A percentile compares a stretch with the other conserved stretches of the same genome.
Conservation (phyloP, 2,329 filamentous ascomycete species). For the Hypoxylon sp. region DNA sequence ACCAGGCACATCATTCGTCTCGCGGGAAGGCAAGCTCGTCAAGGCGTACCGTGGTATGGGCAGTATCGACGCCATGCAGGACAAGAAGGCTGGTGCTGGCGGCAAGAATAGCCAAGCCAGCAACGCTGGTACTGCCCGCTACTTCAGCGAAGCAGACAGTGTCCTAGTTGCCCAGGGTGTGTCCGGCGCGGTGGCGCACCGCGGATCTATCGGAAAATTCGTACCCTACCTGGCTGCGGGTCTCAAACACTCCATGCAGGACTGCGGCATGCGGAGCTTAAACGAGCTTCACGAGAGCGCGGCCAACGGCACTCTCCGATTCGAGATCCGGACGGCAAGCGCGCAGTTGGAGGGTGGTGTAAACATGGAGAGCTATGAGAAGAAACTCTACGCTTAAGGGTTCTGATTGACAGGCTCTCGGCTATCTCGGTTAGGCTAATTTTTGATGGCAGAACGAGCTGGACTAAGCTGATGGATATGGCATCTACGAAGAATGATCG, state of each 20-base stretch:
- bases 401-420: background rate
- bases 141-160: conserved; percentile 97
- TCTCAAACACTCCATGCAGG: conserved; percentile 97
- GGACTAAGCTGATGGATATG: conserved; percentile 2
- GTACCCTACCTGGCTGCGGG: conserved; percentile 95
- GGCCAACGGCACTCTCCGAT: conserved; percentile 80
- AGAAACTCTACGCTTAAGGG: conserved; percentile 93
- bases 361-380: conserved; percentile 98
- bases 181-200: conserved; percentile 84
- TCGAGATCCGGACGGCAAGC: conserved; percentile 93
- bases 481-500: conserved; percentile 7
- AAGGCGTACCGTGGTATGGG: conserved; percentile 99
- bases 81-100: conserved; percentile 90
- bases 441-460: background rate
- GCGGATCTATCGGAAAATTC: conserved; percentile 91
- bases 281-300: conserved; percentile 81
- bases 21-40: conserved; percentile 95
- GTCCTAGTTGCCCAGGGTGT: conserved; percentile 97
- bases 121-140: conserved; percentile 96
- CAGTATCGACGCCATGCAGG: conserved; percentile 98
- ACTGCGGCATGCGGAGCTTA: conserved; percentile 88
- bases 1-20: conserved; percentile 95
- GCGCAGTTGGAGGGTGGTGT: conserved; percentile 97
- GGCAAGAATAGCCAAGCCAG: conserved; percentile 79
- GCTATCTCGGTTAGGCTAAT: background rate